These are phyloP conservation scores for Cytauxzoon felis DNA, from an alignment of 169 alveolate genomes.

Conservation along the genomic window DNA sequence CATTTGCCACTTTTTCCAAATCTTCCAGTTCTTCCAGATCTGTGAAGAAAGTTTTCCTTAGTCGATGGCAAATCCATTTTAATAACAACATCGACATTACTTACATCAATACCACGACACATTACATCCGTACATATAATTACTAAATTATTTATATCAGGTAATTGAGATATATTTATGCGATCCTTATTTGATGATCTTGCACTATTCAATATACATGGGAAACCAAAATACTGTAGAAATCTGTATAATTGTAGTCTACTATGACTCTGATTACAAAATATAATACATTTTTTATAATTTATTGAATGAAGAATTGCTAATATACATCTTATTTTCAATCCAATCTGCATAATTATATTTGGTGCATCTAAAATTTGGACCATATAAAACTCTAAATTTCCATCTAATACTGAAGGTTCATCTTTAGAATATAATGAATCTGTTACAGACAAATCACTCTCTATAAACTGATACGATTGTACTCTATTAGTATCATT, in stretches of 20 bases:
- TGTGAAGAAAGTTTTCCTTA: slow-evolving; percentile 82
- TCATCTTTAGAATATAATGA: too few species aligned
- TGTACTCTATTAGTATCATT: too few species aligned
- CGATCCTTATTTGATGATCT: slow-evolving; percentile 63
- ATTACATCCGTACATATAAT: slow-evolving; percentile 86
- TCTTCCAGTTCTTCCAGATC: slow-evolving; percentile 87
- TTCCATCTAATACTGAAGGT: too few species aligned
- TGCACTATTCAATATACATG: slow-evolving; percentile 64
- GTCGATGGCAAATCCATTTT: slow-evolving; percentile 83
- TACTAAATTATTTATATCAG: slow-evolving; percentile 57
- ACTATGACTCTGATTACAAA: slow-evolving; percentile 66
- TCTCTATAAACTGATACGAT: too few species aligned
- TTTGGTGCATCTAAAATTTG: slow-evolving; percentile 57
- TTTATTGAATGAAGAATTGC: slow-evolving; percentile 2
- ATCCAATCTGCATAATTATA: slow-evolving; percentile 52
- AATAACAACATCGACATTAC: slow-evolving; percentile 81
- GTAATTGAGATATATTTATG: slow-evolving; percentile 21
- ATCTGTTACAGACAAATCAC: too few species aligned
- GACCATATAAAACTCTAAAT: slow-evolving; percentile 29
- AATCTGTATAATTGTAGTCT: slow-evolving; percentile 37
- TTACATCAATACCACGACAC: slow-evolving; percentile 87
- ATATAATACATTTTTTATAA: slow-evolving; percentile 55
- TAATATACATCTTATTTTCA: slow-evolving; percentile 11
- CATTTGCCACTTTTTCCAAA: slow-evolving; percentile 81
- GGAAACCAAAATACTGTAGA: slow-evolving; percentile 42